Base-by-base conservation (phyloP, 805 yeast genomes). In the Schwanniomyces sp. region DNA sequence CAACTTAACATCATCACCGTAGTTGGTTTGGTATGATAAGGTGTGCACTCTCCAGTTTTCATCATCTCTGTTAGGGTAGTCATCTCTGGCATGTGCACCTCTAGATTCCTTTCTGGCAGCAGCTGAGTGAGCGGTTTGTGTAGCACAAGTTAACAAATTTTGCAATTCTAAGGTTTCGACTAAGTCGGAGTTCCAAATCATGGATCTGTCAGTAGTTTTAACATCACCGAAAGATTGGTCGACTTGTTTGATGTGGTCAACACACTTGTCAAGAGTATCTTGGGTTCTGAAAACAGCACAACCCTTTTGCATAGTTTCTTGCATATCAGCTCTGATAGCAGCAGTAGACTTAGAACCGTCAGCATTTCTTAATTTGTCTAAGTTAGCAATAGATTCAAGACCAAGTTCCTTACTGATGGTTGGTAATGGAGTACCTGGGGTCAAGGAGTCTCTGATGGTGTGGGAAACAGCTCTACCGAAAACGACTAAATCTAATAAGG, bases 71-170 rank as follows among this genome's bases (percentile, higher is more conserved):
- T 83, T 85, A 63, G 96, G 97, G 77, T 73, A 91, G 72, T 92
- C 99, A 74, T 92, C 99, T 79, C 98, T 87, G 50, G 99, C 97
- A 67, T 92, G 99, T 43, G 99, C 98, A 77, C 99, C 99, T 79
- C 99, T 89, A 34, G 97, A 91, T 77, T 92, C 99, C 64, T 79
- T 85, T 80, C 99, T 89, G 48, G 90, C 95, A 53, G 94, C 91
- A 44, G 99, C 99, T 53, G 96, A 82, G 56, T 75, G 76, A 29
- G 98, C 98, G 45, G 97, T 91, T 79, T 94, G 99, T 54, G 86
- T 84, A 52, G 98, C 98, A 79, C 97, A 90, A 44, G 98, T 91
- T 69, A 92, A 80, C 79, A 92, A 81, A 85, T 92, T 92, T 74
- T 91, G 97, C 68, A 92, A 80, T 74, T 92, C 99, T 61, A 94